Base-by-base conservation (phyloP, 768 basidiomycete species). In the Gyrodon lividus region DNA sequence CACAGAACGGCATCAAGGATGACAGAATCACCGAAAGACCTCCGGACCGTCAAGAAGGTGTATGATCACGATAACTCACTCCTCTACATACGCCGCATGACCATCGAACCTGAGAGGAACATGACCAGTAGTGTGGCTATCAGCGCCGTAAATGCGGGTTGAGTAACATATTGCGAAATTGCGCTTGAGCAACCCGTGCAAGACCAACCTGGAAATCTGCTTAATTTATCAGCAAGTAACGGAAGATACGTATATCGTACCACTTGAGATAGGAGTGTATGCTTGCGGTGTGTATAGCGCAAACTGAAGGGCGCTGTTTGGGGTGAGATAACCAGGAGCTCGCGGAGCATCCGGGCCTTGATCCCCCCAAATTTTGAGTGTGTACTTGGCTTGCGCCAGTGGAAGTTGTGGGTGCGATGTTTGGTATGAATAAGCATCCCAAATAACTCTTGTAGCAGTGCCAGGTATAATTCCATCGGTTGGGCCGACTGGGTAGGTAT, bases 401-500 rank as follows among this genome's bases (percentile, higher is more conserved):
- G 89, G 90, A 4, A 78, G 80, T 23, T 77, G 78, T 3, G 81
- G 75, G 34, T 79, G 63, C 7, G 65, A 74, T 50, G 80, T 69
- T 62, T 94, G 84, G 66, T 89, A 92, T 39, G 78, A 73, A 60
- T 78, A 92, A 0, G 88, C 68, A 64, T 92, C 89, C 94, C 94
- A 96, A 5, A 85, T 78, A 8, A 89, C 83, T 37, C 72, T 61
- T 6, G 89, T 89, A 30, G 85, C 83, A 0, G 80, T 82, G 0
- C 88, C 92, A 1, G 81, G 74, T 4, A 93, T 80, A 24, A 84
- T 70, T 2, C 89, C 86, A 60, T 86, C 74, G 5, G 86, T 82
- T 6, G 89, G 86, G 2, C 90, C 92, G 8, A 96, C 89, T 14
- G 90, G 81, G 66, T 92, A 98, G 1, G 92, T 94, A 70, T 89